phyloP scores from a whole-genome alignment of 495 filamentous ascomycete species.

The Terfezia claveryi region DNA sequence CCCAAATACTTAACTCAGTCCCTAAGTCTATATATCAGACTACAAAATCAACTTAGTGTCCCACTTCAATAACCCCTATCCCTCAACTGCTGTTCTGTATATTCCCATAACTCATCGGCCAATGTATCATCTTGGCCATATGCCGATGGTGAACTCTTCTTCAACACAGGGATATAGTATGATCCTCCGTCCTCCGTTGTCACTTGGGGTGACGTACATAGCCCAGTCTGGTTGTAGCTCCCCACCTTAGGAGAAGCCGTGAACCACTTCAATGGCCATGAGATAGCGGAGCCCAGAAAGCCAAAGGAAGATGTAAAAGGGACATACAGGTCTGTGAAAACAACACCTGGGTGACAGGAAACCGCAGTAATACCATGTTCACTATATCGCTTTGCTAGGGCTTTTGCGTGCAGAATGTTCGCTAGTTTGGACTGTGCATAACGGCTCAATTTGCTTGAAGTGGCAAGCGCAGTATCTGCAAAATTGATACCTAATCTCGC shows the following conservation, averaged over 20 bases:
- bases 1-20: too few species aligned
- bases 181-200: conserved; percentile 28
- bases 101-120: conserved; percentile 36
- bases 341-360: conserved; percentile 44
- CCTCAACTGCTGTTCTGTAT: conserved; percentile 35
- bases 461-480: conserved; percentile 14
- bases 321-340: conserved; percentile 32
- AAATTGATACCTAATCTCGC: conserved; percentile 23
- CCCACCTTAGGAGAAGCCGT: conserved; percentile 3
- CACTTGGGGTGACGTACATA: conserved; percentile 17
- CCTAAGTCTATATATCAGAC: too few species aligned
- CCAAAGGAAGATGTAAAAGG: conserved; percentile 2
- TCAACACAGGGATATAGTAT: conserved; percentile 33
- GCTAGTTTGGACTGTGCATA: conserved; percentile 50
- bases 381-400: conserved; percentile 22
- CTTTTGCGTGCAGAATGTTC: conserved; percentile 40
- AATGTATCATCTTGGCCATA: conserved; percentile 27
- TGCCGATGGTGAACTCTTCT: conserved; percentile 19
- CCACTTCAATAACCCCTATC: conserved; percentile 11
- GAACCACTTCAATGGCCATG: not conserved
- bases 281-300: conserved; percentile 11
- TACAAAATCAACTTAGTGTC: too few species aligned
- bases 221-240: conserved; percentile 5
- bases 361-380: conserved; percentile 30
- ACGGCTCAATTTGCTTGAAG: conserved; percentile 23